Evolutionary conservation across 1,284 basidiomycete species (phyloP).

Genomic region (Pisolithus thermaeus): DNA sequence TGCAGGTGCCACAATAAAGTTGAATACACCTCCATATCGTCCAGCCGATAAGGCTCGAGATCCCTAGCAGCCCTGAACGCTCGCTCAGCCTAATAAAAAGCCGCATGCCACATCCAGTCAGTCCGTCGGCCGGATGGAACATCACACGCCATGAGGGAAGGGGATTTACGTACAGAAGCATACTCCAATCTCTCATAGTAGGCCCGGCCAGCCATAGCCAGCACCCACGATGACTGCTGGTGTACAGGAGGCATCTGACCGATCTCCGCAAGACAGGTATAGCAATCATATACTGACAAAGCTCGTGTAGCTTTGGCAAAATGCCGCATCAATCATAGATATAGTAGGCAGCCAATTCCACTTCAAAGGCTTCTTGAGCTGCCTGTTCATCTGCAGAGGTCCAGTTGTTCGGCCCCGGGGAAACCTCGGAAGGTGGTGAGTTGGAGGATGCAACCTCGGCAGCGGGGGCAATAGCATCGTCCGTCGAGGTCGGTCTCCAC

Average conservation of each 20-base stretch:
- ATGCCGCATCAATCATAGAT: conserved; percentile 74
- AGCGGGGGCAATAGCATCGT: conserved; percentile 39
- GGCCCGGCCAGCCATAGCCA: conserved; percentile 77
- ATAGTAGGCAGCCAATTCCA: conserved; percentile 73
- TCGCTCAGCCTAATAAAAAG: conserved; percentile 62
- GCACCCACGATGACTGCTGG: conserved; percentile 69
- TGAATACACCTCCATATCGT: conserved; percentile 92
- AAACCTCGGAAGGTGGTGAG: conserved; percentile 55
- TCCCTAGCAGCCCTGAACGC: conserved; percentile 76
- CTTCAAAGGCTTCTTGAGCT: conserved; percentile 65
- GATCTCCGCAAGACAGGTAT: conserved; percentile 67
- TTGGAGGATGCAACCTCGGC: conserved; percentile 48
- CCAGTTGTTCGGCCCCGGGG: conserved; percentile 53
- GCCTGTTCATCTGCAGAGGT: conserved; percentile 57
- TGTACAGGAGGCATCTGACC: conserved; percentile 73
- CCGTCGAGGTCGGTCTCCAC: conserved; percentile 67
- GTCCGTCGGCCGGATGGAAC: conserved; percentile 5
- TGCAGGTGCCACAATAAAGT: conserved; percentile 92
- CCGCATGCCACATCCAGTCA: conserved; percentile 23
- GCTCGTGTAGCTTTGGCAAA: conserved; percentile 76
- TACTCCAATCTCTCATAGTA: conserved; percentile 88
- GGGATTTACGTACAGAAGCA: conserved; percentile 58
- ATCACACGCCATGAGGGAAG: conserved; percentile 4
- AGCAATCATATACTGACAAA: conserved; percentile 71
- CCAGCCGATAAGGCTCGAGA: conserved; percentile 80